Base-by-base conservation (phyloP, 192 early-diverging fungal species). In the Coemansia sp. region DNA sequence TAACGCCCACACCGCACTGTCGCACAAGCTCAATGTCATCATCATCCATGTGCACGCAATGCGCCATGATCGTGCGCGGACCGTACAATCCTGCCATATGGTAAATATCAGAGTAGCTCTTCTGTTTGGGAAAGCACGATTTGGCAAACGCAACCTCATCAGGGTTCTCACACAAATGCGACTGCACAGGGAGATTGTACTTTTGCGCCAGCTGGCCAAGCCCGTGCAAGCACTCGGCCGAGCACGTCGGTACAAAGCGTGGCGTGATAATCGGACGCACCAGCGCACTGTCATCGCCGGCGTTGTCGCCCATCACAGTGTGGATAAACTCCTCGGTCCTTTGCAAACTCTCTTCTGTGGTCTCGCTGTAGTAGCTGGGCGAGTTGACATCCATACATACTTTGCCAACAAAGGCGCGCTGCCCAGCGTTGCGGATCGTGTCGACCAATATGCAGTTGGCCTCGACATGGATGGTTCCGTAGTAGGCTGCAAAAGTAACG, bases 371-470 rank as follows among this genome's bases (percentile, higher is more conserved):
- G 66, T 84, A 89, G 35, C 88, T 84, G 23, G 93, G 93, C 1
- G 85, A 73, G 69, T 95, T 93, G 60, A 88, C 80, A 75, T 96
- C 93, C 96, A 98, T 98, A 84, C 92, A 93, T 58, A 98, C 94
- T 69, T 97, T 96, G 17, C 96, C 96, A 37, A 98, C 87, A 70
- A 87, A 92, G 19, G 90, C 94, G 59, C 96, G 90, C 75, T 98
- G 96, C 7, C 94, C 96, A n/a, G 83, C 71, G 38, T 83, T 71
- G 38, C 87, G 80, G 51, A 93, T 85, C 23, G 90, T 83, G 32
- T 92, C 83, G 2, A 87, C 93, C 57, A 98, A 83, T 15, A 82
- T 64, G 57, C 89, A 84, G 65, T 86, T 88, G 11, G 90, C 77
- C 17, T 90, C 88, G 17, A 90, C 67, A 57, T 97, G 94, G 59